Evolutionary conservation across 2,329 filamentous ascomycete genomes (phyloP), one percentile per base, ranked within the genome.

Genomic region (Cladosporium velox): DNA sequence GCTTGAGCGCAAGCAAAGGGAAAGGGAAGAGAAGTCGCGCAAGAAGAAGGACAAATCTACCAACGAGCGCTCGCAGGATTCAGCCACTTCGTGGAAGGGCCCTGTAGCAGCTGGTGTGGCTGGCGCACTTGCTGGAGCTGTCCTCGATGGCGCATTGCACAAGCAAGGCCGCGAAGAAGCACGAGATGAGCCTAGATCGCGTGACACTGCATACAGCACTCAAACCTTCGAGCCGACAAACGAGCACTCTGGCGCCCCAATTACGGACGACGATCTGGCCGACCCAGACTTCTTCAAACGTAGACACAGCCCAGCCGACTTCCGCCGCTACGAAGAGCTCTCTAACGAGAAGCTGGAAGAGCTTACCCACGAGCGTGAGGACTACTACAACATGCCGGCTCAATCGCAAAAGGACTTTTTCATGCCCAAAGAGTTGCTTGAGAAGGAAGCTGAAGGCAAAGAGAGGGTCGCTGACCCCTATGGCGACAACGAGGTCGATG

Each of bases 331-430:
- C 32, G 72, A 70, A 12, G 71, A 76, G 26, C 67, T 75, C 21
- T 71, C 75, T 2, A 68, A 69, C 4, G 72, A 72, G 47, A 75
- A 77, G n/a, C 77, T 79, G 4, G 73, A 74, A 8, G 77, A 80
- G 34, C 75, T 84, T 15, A 73, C 82, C 32, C 71, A 77, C 52
- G 81, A 83, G 28, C 76, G 78, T 68, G 77, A 82, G 64, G 73
- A 79, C 14, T 75, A 77, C 44, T 82, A 82, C 70, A 77, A 73
- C 32, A 72, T 76, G 11, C 74, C 74, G 44, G 73, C 76, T 11
- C 73, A 77, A 11, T 78, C 77, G 8, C 79, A 81, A 70, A 81
- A 80, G 1, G 80, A 81, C 3, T 83, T 84, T 74, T 84, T 83
- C 64, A 77, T 79, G 12, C 81, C 81, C 1, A 76, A 76, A 54